Percentiles rank a stretch among this genome's conserved stretches.
phyloP scores from a whole-genome alignment of 2,329 filamentous ascomycete genomes.

The Neofusicoccum kwambonambiense region DNA sequence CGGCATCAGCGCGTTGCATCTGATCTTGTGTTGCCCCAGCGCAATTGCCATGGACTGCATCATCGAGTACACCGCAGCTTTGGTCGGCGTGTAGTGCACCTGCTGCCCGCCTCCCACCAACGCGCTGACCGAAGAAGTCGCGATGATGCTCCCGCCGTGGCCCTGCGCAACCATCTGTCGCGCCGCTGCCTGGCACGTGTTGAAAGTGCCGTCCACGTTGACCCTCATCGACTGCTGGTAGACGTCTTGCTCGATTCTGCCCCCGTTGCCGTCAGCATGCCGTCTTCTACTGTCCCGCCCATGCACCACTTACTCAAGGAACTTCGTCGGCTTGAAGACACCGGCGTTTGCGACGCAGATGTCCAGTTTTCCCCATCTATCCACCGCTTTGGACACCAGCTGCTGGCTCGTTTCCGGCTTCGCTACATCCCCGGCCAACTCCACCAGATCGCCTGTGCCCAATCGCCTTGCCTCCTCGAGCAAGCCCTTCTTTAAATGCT shows the following conservation, averaged over 20 bases:
- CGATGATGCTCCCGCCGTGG: not conserved
- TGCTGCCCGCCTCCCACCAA: not conserved
- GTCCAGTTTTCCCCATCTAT: not conserved
- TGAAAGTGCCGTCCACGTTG: not conserved
- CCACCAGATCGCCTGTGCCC: not conserved
- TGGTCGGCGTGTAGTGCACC: slow-evolving; percentile 5
- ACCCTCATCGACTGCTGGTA: not conserved
- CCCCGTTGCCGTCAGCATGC: not conserved
- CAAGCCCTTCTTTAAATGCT: not conserved
- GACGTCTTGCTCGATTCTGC: not conserved
- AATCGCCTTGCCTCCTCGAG: not conserved
- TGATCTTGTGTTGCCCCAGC: not conserved
- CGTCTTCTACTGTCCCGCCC: not conserved
- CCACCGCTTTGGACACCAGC: not conserved
- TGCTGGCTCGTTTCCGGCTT: not conserved
- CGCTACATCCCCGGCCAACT: not conserved
- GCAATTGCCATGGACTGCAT: not conserved
- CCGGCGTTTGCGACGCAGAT: not conserved
- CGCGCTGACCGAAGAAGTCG: not conserved
- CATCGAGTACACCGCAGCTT: not conserved
- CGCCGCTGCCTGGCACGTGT: not conserved
- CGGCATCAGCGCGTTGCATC: not conserved
- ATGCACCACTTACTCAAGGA: not conserved
- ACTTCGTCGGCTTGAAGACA: not conserved
- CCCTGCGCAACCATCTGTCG: not conserved